Conservation (phyloP, 306 rosid genomes). For the Gastrolobium bilobum region DNA sequence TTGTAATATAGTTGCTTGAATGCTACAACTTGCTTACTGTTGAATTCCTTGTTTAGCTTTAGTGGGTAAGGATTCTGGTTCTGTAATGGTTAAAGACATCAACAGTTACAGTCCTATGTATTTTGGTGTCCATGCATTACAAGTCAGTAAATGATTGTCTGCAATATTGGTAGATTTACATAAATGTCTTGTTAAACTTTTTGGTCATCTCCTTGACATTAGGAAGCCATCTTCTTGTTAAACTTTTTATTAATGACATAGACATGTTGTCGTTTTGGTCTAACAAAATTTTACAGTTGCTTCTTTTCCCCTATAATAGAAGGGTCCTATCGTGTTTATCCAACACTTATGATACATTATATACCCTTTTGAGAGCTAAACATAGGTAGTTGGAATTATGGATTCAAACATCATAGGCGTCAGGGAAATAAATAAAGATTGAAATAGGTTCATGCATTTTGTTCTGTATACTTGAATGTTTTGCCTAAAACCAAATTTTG, state of each 20-base stretch:
- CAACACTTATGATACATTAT: neutral
- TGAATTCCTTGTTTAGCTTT: constrained; percentile 24
- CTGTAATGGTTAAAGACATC: neutral
- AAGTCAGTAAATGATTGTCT: constrained; percentile 19
- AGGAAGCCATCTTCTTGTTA: neutral
- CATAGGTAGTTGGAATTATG: neutral
- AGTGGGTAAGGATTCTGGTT: neutral
- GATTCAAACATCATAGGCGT: constrained; percentile 13
- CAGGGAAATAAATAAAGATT: constrained; percentile 6
- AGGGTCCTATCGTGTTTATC: neutral
- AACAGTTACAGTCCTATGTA: neutral
- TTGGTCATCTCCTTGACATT: constrained; percentile 5
- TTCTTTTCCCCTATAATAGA: neutral
- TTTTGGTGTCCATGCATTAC: neutral
- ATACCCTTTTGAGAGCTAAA: constrained; percentile 1
- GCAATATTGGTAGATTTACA: constrained; percentile 10
- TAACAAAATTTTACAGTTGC: constrained; percentile 29
- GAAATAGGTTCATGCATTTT: neutral
- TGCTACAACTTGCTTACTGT: neutral
- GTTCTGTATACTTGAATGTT: neutral
- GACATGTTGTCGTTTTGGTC: neutral
- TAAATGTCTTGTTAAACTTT: neutral
- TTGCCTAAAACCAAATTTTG: neutral
- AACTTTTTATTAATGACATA: neutral
- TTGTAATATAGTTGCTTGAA: constrained; percentile 30